Base-by-base conservation (phyloP, 331 rosid genomes). In the Acacia concinna region DNA sequence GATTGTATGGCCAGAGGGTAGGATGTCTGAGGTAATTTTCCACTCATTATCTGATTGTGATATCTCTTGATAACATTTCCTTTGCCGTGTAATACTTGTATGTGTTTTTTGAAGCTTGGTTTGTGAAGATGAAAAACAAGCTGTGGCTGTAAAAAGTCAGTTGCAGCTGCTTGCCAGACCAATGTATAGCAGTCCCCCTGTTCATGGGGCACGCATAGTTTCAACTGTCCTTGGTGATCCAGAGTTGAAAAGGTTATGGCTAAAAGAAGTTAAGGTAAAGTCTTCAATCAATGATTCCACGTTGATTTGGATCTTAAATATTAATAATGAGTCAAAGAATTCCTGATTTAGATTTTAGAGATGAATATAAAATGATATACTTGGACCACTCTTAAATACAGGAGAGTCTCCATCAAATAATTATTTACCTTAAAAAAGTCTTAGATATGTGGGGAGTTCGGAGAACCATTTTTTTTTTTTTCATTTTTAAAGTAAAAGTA, bases 121-220 rank as follows among this genome's bases (percentile, higher is more conserved):
- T 68, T 95, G 99, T 60, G 94, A 95, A 81, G 93, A 95, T 79
- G 93, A 93, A 85, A 95, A 90, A 78, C 97, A 95, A 86, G 97
- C 98, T 1, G 88, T 91, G 78, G 94, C 96, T 54, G 99, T 93
- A 56, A 95, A 93, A 87, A 95, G 96, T 73, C 98, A 91, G 83
- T 83, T 95, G 87, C 99, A 93, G 92, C 86, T 78, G 81, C 90
- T 95, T 85, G 91, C 93, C 70, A 87, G 99, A 87, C 98, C 99
- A 73, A 95, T 93, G 99, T 95, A 95, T 64, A 95, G 99, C 78
- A 95, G 93, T 62, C 99, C 99, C 25, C 97, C 99, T 76, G 77
- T 95, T 78, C 99, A 95, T 68, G 99, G 98, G 76, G 93, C 99
- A 1, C 87, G 90, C 32, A 8, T 93, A 17, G 99, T 91, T 82